Base-by-base conservation (phyloP, 768 basidiomycete genomes). In the Mycena haematopus region DNA sequence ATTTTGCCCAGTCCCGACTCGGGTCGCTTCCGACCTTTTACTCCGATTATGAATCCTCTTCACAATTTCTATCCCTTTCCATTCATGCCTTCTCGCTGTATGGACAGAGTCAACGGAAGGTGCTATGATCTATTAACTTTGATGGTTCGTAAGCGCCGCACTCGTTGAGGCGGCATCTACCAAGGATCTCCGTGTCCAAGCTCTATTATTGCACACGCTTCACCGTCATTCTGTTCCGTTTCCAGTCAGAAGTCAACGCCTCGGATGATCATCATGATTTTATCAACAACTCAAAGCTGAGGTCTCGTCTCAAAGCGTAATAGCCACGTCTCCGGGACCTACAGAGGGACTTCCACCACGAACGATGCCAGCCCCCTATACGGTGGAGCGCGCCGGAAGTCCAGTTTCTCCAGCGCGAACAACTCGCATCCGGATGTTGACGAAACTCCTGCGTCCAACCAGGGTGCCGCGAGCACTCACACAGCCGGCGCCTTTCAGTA, bases 241-340 rank as follows among this genome's bases (percentile, higher is more conserved):
- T 44, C 35, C 62, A 63, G 62, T 36, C 53, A 51, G 46, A 49
- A 62, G 58, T 40, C 21, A 15, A 54, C 25, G 22, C 27, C 21
- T 27, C n/a, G 40, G 24, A 57, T 64, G 53, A 64, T 64, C 49
- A 65, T 65, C 58, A 60, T 52, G 49, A 56, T 65, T 33, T 40
- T 56, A 60, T 63, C 62, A 63, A 22, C 52, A 29, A 42, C 62
- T 52, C 54, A 52, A 45, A 50, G 40, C 38, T 58, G 46, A 56
- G 50, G 15, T 52, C 50, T 10, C 35, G 38, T 53, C 52, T 58
- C 62, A 50, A 58, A 63, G 46, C 58, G 50, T 21, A 27, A 14
- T 14, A 25, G 2, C n/a, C 53, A 52, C 54, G 35, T 45, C 54
- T 24, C 33, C 22, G n/a, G 33, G 22, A 24, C 25, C 36, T 36